Base-by-base conservation (phyloP, 2,329 filamentous ascomycete genomes). In the Neonectria coccinea region DNA sequence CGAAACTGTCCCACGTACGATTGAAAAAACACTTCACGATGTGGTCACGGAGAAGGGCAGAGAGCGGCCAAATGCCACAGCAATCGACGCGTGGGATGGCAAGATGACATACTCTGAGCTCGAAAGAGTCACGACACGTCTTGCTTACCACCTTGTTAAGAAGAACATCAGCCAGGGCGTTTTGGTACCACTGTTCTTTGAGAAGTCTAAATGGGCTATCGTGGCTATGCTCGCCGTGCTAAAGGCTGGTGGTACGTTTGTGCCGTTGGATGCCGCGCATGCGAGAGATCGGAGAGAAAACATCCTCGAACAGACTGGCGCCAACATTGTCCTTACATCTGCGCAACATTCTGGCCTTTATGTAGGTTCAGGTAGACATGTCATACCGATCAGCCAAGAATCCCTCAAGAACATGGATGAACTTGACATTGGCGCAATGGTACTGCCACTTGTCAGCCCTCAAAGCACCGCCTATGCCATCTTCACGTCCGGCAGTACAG, bases 401-500 rank as follows among this genome's bases (percentile, higher is more conserved):
- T 45, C 10, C 20, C 7, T 45, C 42, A 14, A 45, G 2, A 45
- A 22, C 10, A 8, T 25, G n/a, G 42, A 45, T 14, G 42, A 45
- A 45, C n/a, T 1, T 45, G 51, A 53, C 7, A 9, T 27, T 18
- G 9, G 10, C 33, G 18, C 12, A 16, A 36, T 36, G 33, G 5
- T 3, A 36, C 33, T 36, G 2, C 33, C 33, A 5, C 5, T 2
- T 36, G 33, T 36, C 5, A 36, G 33, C 12, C 14, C 33, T 16
- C 33, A 16, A 36, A 36, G 12, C 33, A 7, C 16, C 33, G 52
- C 57, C 1, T 77, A 77, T 50, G 82, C 85, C 64, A 82, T 86
- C 67, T 87, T 86, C 71, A 88, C 85, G 6, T 87, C 85, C 3
- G 85, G 85, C 29, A 85, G 82, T 33, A 87, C 85, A 0, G 85